These are phyloP conservation scores for Blastocrithidia nonstop DNA, from an alignment of 208 protist species.

Conservation along the genomic window DNA sequence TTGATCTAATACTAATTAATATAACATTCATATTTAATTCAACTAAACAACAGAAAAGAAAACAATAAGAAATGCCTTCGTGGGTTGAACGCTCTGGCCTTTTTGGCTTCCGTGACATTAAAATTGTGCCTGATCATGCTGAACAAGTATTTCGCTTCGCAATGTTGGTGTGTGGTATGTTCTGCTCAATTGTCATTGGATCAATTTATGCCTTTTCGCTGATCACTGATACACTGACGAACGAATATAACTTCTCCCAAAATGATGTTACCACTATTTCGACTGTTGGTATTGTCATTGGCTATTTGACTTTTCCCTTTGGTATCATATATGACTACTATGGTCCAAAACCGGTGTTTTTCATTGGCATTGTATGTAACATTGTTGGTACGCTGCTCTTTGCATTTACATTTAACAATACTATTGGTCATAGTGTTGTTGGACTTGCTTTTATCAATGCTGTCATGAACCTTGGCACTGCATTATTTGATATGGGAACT, in stretches of 20 bases:
- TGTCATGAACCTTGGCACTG: conserved; percentile 22
- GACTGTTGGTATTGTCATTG: conserved; percentile 36
- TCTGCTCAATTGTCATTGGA: conserved; percentile 20
- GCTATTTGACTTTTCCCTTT: conserved; percentile 30
- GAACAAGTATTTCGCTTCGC: conserved; percentile 15
- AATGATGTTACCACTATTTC: conserved; percentile 36
- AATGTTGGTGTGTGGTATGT: conserved; percentile 22
- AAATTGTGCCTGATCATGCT: neutral
- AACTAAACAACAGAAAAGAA: too few species aligned
- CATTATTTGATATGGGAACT: conserved; percentile 33
- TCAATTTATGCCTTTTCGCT: conserved; percentile 25
- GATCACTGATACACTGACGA: conserved; percentile 15
- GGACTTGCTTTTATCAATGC: conserved; percentile 25
- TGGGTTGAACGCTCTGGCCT: too few species aligned
- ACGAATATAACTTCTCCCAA: conserved; percentile 15
- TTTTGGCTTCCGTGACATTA: neutral
- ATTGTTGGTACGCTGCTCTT: conserved; percentile 16
- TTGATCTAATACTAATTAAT: too few species aligned
- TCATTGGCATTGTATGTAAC: conserved; percentile 16
- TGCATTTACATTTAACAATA: conserved; percentile 16
- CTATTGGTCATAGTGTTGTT: conserved; percentile 18
- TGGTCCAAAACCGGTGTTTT: conserved; percentile 31
- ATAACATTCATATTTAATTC: too few species aligned
- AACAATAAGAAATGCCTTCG: too few species aligned
- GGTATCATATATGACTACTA: conserved; percentile 37